Base-by-base conservation (phyloP, 768 basidiomycete genomes). In the Serendipita sp. region DNA sequence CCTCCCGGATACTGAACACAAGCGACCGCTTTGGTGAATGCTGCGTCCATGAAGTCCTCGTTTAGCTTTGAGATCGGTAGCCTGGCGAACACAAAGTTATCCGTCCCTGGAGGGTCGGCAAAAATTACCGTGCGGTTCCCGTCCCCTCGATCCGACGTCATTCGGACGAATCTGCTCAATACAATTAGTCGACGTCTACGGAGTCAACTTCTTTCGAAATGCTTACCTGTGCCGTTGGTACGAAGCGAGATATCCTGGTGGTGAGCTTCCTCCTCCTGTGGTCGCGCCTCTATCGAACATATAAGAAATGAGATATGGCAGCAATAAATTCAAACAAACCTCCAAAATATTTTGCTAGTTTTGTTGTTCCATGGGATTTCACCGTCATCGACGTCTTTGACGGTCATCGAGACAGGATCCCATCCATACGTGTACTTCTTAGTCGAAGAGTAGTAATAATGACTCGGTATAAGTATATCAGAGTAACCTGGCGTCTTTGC, bases 381-480 rank as follows among this genome's bases (percentile, higher is more conserved):
- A 85, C 91, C 88, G 63, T 84, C 78, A 68, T 97, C 95, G 2
- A 88, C 80, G 4, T 84, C 85, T 68, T 85, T 84, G 67, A 87
- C 76, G 66, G 86, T 81, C 68, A 85, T 75, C 66, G 87, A 85
- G 18, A 86, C 78, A 0, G 85, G 76, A 71, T 96, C 91, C 88
- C 90, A 97, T 0, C 85, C 93, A 66, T 95, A 97, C 1, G 93
- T 92, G 70, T 95, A 94, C 64, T 84, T 75, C 54, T 80, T 77
- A 15, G 86, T 90, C 64, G 85, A 85, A 10, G 86, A 86, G 70
- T 90, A 91, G 73, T 99, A 98, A 72, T 99, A 98, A 73, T 98
- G 93, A 67, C 90, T 93, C 0, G 96, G 95, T 67, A 98, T 92
- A 65, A 89, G 79, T 68, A 99, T 89, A 71, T 98, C 96, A 67